Conservation (phyloP, 345 rosid genomes). For the Noccaea bulbosa region DNA sequence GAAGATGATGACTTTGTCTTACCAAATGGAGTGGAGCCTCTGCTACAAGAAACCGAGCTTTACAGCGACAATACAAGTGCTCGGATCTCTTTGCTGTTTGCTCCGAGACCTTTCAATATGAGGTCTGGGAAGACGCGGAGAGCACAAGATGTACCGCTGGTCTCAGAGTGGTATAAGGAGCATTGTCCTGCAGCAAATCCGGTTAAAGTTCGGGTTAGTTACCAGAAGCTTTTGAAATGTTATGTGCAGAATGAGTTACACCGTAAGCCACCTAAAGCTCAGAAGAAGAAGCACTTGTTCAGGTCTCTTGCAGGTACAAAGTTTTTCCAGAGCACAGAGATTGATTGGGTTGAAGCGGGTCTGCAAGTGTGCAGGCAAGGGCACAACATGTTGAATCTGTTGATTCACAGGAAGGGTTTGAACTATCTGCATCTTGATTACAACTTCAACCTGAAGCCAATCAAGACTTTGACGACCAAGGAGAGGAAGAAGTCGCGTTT, state of each 20-base stretch:
- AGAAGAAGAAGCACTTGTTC: slow-evolving; percentile 87
- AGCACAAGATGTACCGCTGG: slow-evolving; percentile 91
- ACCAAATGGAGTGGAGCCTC: slow-evolving; percentile 82
- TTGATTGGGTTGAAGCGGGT: slow-evolving; percentile 95
- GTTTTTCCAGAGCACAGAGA: slow-evolving; percentile 88
- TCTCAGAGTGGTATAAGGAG: slow-evolving; percentile 96
- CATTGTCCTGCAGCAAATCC: slow-evolving; percentile 93
- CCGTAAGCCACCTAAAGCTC: slow-evolving; percentile 91
- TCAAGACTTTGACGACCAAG: slow-evolving; percentile 87
- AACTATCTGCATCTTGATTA: slow-evolving; percentile 90
- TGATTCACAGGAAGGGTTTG: slow-evolving; percentile 82
- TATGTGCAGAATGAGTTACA: slow-evolving; percentile 88
- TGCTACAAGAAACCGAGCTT: slow-evolving; percentile 69
- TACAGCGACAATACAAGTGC: slow-evolving; percentile 90
- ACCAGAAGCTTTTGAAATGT: slow-evolving; percentile 83
- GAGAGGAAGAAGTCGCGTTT: slow-evolving; percentile 87
- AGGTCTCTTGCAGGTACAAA: slow-evolving; percentile 85
- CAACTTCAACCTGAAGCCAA: slow-evolving; percentile 88
- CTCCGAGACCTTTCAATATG: slow-evolving; percentile 88
- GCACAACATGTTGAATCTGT: slow-evolving; percentile 82
- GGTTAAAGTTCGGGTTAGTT: slow-evolving; percentile 90
- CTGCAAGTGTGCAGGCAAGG: slow-evolving; percentile 96
- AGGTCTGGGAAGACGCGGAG: slow-evolving; percentile 87
- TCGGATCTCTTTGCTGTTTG: slow-evolving; percentile 78
- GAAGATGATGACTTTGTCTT: slow-evolving; percentile 70